Conservation (phyloP, 2,329 filamentous ascomycete genomes). For the Macroventuria anomochaeta region DNA sequence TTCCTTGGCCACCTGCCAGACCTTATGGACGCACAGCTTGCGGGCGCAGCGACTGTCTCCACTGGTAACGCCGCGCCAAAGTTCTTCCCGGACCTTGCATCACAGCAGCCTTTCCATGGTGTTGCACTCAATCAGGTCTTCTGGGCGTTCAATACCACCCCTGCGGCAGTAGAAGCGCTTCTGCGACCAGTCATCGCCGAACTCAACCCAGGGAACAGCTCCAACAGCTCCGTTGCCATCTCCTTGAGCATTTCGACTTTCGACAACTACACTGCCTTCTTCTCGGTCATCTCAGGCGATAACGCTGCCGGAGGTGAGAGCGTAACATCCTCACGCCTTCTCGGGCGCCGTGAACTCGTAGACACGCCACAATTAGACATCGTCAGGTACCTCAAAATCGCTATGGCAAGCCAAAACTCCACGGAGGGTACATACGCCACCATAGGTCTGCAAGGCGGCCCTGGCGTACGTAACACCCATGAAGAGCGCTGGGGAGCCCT, state of each 20-base stretch:
- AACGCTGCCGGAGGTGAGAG: conserved; percentile 31
- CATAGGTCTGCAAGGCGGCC: conserved; percentile 39
- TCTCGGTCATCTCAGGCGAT: conserved; percentile 23
- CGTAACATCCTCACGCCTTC: conserved; percentile 37
- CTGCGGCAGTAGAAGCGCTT: conserved; percentile 19
- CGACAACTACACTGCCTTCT: conserved; percentile 24
- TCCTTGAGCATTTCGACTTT: conserved; percentile 10
- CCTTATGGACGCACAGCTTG: conserved; percentile 38
- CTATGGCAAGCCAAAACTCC: conserved; percentile 24
- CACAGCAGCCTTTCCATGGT: conserved; percentile 7
- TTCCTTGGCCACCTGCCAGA: conserved; percentile 28
- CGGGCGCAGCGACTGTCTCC: conserved; percentile 29
- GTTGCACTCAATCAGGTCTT: conserved; percentile 26
- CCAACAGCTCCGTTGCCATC: conserved; percentile 10
- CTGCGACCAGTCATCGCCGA: conserved; percentile 20
- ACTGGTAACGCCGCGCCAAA: conserved; percentile 4
- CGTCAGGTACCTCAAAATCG: conserved; percentile 17
- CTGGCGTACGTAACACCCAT: conserved; percentile 32
- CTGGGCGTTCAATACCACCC: conserved; percentile 33
- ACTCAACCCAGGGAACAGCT: conserved; percentile 7
- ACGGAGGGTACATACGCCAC: conserved; percentile 30
- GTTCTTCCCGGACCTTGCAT: conserved; percentile 7
- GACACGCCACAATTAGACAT: conserved; percentile 18
- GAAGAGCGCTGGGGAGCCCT: conserved; percentile 34
- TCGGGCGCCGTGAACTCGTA: conserved; percentile 32